Evolutionary conservation across 495 filamentous ascomycete genomes (phyloP), one percentile per base, ranked within the genome.

Genomic region (Aspergillus mulundensis): DNA sequence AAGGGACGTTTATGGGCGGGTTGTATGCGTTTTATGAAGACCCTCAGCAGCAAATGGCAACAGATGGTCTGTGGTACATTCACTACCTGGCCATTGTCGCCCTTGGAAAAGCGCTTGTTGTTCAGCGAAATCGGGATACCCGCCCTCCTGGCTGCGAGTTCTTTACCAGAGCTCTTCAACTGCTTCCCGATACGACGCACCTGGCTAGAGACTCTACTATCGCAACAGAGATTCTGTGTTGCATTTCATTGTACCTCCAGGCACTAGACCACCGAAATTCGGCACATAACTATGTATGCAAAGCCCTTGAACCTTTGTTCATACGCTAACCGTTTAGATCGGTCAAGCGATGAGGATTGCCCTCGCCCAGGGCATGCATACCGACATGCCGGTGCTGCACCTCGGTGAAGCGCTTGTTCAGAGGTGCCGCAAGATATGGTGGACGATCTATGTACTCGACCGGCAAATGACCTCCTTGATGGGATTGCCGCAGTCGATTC

Each of bases 371-470:
- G 74, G 74, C 1, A 70, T 77, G 66, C 73, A 77, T 54, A 77
- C 73, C 1, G 63, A 70, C 42, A 76, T 77, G 70, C 70, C 68
- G 28, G 62, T 61, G 14, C 63, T 70, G 15, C 63, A 67, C 42
- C 56, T 75, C 0, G 69, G 67, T 7, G 64, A 73, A 32, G 40
- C 55, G 6, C 30, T 62, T 21, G 68, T 75, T 1, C 66, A 77
- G 44, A 64, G 74, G 46, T 72, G 65, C 39, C 66, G 74, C 53
- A 66, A 69, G 47, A 70, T 73, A 23, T 77, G 74, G 74, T 77
- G 74, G 74, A 77, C 74, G 0, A 62, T 76, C 1, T 77, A 77
- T 53, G 64, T 76, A 20, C 60, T 77, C 11, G 74, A 77, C 54
- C 66, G 73, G 14, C 69, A 74, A 51, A 74, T 75, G 72, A 70